Conservation (phyloP, 2,329 filamentous ascomycete species). For the Plenodomus lindquistii region DNA sequence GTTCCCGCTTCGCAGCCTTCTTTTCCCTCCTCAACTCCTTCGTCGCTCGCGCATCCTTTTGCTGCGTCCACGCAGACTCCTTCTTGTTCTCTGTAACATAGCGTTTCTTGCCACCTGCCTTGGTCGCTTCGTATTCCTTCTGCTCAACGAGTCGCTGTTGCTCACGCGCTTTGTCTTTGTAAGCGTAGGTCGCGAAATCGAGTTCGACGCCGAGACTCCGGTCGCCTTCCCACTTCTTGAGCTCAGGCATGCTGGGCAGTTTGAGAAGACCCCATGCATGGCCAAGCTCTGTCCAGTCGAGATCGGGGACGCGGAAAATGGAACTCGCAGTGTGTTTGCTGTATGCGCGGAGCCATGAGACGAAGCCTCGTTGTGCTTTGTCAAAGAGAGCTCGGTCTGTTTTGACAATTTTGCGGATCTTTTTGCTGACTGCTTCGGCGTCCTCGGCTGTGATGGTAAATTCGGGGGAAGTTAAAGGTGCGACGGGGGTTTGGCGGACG, state of each 20-base stretch:
- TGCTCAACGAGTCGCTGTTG: conserved; percentile 44
- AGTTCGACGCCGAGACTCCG: conserved; percentile 46
- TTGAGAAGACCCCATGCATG: conserved; percentile 83
- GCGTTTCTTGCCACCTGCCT: conserved; percentile 27
- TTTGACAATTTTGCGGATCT: conserved; percentile 64
- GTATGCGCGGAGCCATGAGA: conserved; percentile 91
- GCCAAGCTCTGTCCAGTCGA: conserved; percentile 84
- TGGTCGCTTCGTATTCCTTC: conserved; percentile 22
- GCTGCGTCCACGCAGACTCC: conserved; percentile 41
- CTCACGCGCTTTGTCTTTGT: conserved; percentile 52
- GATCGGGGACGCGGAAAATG: conserved; percentile 81
- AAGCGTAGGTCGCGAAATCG: conserved; percentile 47
- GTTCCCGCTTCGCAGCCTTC: conserved; percentile 38
- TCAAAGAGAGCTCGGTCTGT: conserved; percentile 74
- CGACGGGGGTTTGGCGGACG: conserved; percentile 83
- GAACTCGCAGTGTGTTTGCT: conserved; percentile 87
- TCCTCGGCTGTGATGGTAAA: conserved; percentile 64
- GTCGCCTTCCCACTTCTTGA: conserved; percentile 53
- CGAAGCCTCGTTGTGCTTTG: conserved; percentile 88
- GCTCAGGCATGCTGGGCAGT: conserved; percentile 92
- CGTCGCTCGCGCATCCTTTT: conserved; percentile 38
- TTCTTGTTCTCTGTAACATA: conserved; percentile 31
- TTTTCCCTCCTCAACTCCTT: conserved; percentile 41
- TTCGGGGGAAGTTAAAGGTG: conserved; percentile 61
- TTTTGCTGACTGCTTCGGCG: conserved; percentile 60